A percentile compares a stretch with the other conserved stretches of the same genome.
Conservation (phyloP, 169 alveolate genomes). For the Plasmodium adleri region DNA sequence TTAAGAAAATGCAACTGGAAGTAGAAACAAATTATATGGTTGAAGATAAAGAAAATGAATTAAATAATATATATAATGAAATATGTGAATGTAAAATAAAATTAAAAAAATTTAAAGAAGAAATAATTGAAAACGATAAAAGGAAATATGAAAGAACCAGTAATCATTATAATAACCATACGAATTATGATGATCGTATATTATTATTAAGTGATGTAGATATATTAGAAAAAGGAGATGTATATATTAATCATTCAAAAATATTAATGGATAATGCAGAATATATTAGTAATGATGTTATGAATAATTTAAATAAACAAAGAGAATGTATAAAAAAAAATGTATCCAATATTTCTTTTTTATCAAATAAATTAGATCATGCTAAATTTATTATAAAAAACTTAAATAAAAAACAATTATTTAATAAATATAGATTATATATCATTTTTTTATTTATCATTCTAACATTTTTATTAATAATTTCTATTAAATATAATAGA, state of each 20-base stretch:
- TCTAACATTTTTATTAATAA: slow-evolving; percentile 39
- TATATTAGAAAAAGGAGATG: slow-evolving; percentile 56
- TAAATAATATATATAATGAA: slow-evolving; percentile 35
- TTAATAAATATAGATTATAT: slow-evolving; percentile 63
- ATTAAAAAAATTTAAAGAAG: slow-evolving; percentile 42
- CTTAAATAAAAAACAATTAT: slow-evolving; percentile 44
- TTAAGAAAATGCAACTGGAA: slow-evolving; percentile 54
- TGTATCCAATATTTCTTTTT: slow-evolving; percentile 36
- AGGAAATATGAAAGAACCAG: slow-evolving; percentile 12
- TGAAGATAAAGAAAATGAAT: slow-evolving; percentile 12
- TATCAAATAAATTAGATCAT: slow-evolving; percentile 30
- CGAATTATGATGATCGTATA: slow-evolving; percentile 45
- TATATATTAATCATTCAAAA: slow-evolving; percentile 67
- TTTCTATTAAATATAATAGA: slow-evolving; percentile 37
- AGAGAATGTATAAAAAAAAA: slow-evolving; percentile 40
- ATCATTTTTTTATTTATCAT: slow-evolving; percentile 36
- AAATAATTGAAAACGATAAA: slow-evolving; percentile 10
- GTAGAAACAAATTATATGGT: slow-evolving; percentile 45
- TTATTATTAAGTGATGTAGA: slow-evolving; percentile 63
- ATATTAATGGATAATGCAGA: slow-evolving; percentile 45
- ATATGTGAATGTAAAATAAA: slow-evolving; percentile 46
- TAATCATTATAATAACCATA: too few species aligned
- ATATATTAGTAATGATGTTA: slow-evolving; percentile 58
- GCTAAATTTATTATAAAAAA: slow-evolving; percentile 41
- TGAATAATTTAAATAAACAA: slow-evolving; percentile 46